Evolutionary conservation across 1,139 yeast genomes (phyloP).

Genomic region (Yamadazyma atmosphaerica): DNA sequence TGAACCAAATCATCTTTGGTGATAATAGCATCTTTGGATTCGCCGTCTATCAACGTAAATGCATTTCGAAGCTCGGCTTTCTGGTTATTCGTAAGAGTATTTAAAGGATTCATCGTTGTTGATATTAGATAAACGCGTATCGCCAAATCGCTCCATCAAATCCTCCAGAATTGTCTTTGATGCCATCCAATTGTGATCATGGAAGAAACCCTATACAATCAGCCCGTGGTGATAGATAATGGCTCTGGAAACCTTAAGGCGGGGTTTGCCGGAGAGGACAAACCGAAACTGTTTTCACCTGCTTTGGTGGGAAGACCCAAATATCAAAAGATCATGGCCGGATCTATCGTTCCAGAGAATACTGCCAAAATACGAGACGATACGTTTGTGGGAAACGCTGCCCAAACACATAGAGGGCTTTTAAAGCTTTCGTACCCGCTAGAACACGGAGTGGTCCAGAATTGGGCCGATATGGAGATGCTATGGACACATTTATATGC

Average conservation of each 20-base stretch:
- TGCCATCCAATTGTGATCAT: background rate
- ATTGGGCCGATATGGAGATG: constrained; percentile 86
- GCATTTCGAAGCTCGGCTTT: constrained; percentile 48
- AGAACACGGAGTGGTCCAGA: constrained; percentile 74
- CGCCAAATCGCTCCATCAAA: no score
- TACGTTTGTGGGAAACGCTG: constrained; percentile 68
- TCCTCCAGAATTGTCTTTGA: no score
- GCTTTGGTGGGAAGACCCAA: constrained; percentile 78
- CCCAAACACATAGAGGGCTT: constrained; percentile 76
- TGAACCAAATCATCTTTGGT: constrained; percentile 58
- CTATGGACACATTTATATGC: constrained; percentile 68
- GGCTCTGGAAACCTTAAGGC: constrained; percentile 90
- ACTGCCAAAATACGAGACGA: constrained; percentile 20
- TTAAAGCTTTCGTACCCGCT: constrained; percentile 71
- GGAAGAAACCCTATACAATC: constrained; percentile 51
- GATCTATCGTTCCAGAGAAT: constrained; percentile 38
- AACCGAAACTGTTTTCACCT: constrained; percentile 58
- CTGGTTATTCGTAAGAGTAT: constrained; percentile 41
- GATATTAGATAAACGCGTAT: constrained; percentile 1
- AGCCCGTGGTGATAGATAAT: constrained; percentile 89
- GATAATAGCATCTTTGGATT: constrained; percentile 69
- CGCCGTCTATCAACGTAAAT: constrained; percentile 75
- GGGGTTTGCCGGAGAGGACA: constrained; percentile 92
- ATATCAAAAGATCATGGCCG: constrained; percentile 83
- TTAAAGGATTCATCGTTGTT: constrained; percentile 28